A percentile compares a stretch with the other conserved stretches of the same genome.
Evolutionary conservation across 345 rosid species (phyloP).

Genomic region (Barbarea vulgaris): DNA sequence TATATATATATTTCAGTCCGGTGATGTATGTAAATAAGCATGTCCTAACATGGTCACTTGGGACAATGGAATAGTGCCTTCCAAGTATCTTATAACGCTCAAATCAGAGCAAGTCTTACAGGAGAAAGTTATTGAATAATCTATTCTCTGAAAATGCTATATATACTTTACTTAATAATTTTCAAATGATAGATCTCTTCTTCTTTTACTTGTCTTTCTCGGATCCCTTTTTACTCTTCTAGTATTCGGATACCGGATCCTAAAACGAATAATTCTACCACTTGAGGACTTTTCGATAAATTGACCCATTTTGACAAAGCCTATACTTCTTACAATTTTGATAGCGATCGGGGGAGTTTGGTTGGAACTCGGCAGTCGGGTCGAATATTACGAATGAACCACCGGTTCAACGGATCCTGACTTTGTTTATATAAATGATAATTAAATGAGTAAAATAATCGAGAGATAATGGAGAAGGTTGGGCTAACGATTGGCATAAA

Average conservation of each 20-base stretch:
- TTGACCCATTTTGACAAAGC: neutral
- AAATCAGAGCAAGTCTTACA: too few relatives aligned
- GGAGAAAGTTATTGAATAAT: too few relatives aligned
- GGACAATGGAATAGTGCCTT: neutral
- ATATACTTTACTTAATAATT: too few relatives aligned
- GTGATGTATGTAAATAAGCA: neutral
- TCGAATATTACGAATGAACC: neutral
- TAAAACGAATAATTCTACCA: too few relatives aligned
- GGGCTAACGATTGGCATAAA: constrained; percentile 21
- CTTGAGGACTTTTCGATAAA: too few relatives aligned
- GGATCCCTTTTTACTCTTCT: too few relatives aligned
- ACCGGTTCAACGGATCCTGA: neutral
- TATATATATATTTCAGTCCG: neutral
- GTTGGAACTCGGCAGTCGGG: neutral
- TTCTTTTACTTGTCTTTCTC: too few relatives aligned
- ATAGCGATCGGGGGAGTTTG: too few relatives aligned
- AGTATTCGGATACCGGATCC: too few relatives aligned
- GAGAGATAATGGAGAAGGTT: constrained; percentile 29
- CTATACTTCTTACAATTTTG: too few relatives aligned
- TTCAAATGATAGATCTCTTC: too few relatives aligned
- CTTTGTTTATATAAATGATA: neutral
- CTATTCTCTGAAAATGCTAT: too few relatives aligned
- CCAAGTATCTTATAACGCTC: neutral
- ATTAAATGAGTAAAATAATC: constrained; percentile 23
- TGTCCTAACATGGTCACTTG: neutral